Evolutionary conservation across 352 stramenopile genomes (phyloP), one percentile per base, ranked within the genome.

Genomic region (Ophiocytium majus): DNA sequence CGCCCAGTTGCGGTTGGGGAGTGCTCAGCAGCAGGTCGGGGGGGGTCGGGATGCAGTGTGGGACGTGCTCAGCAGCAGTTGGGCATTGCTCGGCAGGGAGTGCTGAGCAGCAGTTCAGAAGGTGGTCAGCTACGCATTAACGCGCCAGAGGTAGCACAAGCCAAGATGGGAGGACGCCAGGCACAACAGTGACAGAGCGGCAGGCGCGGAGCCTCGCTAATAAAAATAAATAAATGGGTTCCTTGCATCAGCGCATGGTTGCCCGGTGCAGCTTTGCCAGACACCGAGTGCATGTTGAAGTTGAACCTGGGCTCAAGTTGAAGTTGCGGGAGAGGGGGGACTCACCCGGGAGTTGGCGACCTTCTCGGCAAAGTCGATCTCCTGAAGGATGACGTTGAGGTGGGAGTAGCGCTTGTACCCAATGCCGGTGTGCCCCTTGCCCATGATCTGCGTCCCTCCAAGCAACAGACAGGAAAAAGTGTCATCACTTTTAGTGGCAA

Each of bases 321-420:
- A n/a, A n/a, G n/a, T n/a, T n/a, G n/a, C n/a, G n/a, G n/a, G n/a
- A n/a, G n/a, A n/a, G n/a, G n/a, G n/a, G n/a, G n/a, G n/a, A n/a
- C 43, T 57, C 14, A 78, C 66, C 17, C 35, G 5, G 35, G 66
- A 78, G 5, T 5, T 14, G 5, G 32, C 5, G 14, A 85, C 76
- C 74, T 78, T 63, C 28, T 28, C 66, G 50, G 82, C 66, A 50
- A 87, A 87, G 36, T 87, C 84, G 75, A 87, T 85, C 35, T 87
- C 84, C 50, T 63, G 63, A 9, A 87, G 64, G 0, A 64, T 81
- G 0, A 87, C 49, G 63, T 85, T 87, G 19, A 87, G 84, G 76
- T 87, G 84, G 31, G 57, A 75, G 79, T 79, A 87, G 63, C 83
- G 57, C 33, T 9, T 32, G 32, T 49, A 84, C 76, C 49, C 5